Conservation (phyloP, 768 basidiomycete species). For the Trametes maxima region DNA sequence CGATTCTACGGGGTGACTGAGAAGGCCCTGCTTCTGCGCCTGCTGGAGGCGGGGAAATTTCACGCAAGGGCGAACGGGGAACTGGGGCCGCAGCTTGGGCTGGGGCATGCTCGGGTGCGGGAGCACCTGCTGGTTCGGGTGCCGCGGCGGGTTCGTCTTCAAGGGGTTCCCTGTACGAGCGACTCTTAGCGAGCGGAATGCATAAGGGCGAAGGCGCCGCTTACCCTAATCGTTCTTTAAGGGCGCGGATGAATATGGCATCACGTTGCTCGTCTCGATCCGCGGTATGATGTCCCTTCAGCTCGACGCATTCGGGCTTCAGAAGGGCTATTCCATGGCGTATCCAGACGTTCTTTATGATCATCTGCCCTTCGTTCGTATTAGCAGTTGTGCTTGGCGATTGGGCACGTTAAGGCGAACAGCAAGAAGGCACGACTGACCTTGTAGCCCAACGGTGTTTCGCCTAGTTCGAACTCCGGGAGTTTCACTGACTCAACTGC, state of each 20-base stretch:
- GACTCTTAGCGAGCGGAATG: constrained; percentile 7
- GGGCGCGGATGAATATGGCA: constrained; percentile 58
- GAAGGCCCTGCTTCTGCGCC: constrained; percentile 26
- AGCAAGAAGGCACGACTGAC: constrained; percentile 40
- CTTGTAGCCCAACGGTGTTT: constrained; percentile 83
- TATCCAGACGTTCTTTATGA: constrained; percentile 68
- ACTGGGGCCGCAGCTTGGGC: neutral
- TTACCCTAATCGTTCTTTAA: constrained; percentile 72
- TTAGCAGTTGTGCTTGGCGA: neutral
- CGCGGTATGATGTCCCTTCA: constrained; percentile 63
- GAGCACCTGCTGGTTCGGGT: neutral
- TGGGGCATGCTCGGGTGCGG: neutral
- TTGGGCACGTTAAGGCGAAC: neutral
- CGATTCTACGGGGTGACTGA: neutral
- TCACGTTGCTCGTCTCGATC: constrained; percentile 65
- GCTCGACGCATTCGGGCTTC: constrained; percentile 62
- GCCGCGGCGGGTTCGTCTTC: neutral
- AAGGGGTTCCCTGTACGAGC: constrained; percentile 14
- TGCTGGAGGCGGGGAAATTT: constrained; percentile 21
- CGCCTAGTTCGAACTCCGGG: constrained; percentile 66
- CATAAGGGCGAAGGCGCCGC: constrained; percentile 22
- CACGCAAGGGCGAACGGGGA: constrained; percentile 28
- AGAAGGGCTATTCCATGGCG: constrained; percentile 76
- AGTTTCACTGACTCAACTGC: constrained; percentile 81
- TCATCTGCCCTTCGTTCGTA: constrained; percentile 47